Conservation (phyloP, 2,329 filamentous ascomycete genomes). For the Neonectria punicea region DNA sequence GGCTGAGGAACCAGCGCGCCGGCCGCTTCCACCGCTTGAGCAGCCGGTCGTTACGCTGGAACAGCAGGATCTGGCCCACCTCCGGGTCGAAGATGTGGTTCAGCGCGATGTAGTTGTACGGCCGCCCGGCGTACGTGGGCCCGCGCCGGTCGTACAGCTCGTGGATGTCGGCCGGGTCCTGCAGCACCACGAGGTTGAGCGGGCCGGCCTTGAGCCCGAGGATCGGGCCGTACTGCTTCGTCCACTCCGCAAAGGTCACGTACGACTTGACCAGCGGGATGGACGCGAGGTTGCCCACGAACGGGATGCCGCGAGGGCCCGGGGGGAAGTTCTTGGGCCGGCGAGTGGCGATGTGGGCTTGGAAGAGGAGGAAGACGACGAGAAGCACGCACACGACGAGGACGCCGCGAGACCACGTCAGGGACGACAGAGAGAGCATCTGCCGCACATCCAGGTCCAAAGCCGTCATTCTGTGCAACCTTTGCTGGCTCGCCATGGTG, state of each 20-base stretch:
- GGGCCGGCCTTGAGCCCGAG: constrained; percentile 46
- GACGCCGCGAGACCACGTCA: neutral
- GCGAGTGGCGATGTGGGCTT: constrained; percentile 12
- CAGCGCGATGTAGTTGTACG: constrained; percentile 42
- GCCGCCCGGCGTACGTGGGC: constrained; percentile 51
- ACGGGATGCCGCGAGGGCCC: constrained; percentile 27
- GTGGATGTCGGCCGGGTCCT: constrained; percentile 45
- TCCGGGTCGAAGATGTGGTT: constrained; percentile 43
- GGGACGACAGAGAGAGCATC: neutral
- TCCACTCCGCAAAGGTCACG: constrained; percentile 47
- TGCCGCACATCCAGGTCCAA: neutral
- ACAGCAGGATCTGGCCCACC: constrained; percentile 37
- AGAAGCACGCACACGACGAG: neutral
- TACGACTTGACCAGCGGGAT: constrained; percentile 41
- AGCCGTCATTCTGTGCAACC: neutral
- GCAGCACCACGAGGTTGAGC: constrained; percentile 48
- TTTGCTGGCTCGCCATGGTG: constrained; percentile 5
- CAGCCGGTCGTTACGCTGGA: constrained; percentile 35
- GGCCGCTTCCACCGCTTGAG: constrained; percentile 37
- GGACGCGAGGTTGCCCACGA: constrained; percentile 42
- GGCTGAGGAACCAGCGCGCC: constrained; percentile 36
- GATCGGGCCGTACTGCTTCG: constrained; percentile 48
- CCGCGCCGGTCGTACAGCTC: constrained; percentile 52
- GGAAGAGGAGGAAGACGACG: neutral
- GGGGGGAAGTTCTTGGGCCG: constrained; percentile 27